Evolutionary conservation across 805 yeast species (phyloP).

Genomic region (Candida methanosorbosa): DNA sequence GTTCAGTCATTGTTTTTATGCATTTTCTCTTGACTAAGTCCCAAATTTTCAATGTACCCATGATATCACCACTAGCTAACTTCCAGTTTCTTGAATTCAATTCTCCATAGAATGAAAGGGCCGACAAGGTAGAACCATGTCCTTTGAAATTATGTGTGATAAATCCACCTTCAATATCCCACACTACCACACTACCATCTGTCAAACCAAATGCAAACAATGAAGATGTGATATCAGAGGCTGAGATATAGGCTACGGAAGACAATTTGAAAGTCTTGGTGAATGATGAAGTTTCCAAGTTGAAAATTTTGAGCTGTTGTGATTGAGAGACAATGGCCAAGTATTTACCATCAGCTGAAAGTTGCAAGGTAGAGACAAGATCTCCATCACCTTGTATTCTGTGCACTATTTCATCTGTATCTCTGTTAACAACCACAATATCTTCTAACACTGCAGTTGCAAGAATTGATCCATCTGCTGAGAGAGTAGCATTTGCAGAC

Average conservation of each 20-base stretch:
- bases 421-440: slow-evolving; percentile 58
- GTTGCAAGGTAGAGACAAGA: slow-evolving; percentile 59
- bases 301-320: slow-evolving; percentile 66
- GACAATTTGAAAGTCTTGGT: slow-evolving; percentile 49
- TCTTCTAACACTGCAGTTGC: slow-evolving; percentile 81
- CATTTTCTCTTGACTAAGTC: slow-evolving; percentile 69
- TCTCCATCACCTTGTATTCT: slow-evolving; percentile 81
- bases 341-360: slow-evolving; percentile 68
- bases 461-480: slow-evolving; percentile 50
- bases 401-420: slow-evolving; percentile 47
- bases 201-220: slow-evolving; percentile 91
- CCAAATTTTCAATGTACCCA: slow-evolving; percentile 50
- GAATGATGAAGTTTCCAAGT: slow-evolving; percentile 30
- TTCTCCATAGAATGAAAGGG: slow-evolving; percentile 66
- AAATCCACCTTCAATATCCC: slow-evolving; percentile 85
- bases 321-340: slow-evolving; percentile 77
- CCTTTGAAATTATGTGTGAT: slow-evolving; percentile 89
- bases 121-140: slow-evolving; percentile 83
- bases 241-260: slow-evolving; percentile 76
- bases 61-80: slow-evolving; percentile 62
- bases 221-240: slow-evolving; percentile 74
- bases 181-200: slow-evolving; percentile 84
- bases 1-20: slow-evolving; percentile 56
- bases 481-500: slow-evolving; percentile 64
- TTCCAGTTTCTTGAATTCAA: slow-evolving; percentile 65